phyloP scores from a whole-genome alignment of 2,329 filamentous ascomycete genomes.

The Orbilia blumenaviensis region DNA sequence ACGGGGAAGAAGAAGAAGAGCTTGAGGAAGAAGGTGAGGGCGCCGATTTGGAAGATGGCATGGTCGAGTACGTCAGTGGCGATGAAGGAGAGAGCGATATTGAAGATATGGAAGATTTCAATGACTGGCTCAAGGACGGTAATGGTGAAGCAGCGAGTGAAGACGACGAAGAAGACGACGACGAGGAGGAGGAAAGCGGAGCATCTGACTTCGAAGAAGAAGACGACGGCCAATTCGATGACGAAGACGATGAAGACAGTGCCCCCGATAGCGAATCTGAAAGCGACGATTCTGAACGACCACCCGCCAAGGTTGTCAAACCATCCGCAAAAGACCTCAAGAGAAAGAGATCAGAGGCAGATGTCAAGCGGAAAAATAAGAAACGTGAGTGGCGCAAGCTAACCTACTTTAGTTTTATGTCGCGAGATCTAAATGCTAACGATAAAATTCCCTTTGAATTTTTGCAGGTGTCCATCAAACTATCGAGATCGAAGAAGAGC shows the following conservation, averaged over 20 bases:
- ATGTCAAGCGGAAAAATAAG: constrained; percentile 56
- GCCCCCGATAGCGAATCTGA: constrained; percentile 30
- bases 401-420: not conserved
- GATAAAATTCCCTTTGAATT: not conserved
- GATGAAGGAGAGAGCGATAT: constrained; percentile 85
- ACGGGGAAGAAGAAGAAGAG: constrained; percentile 83
- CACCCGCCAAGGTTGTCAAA: constrained; percentile 45
- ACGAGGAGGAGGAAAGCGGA: constrained; percentile 34
- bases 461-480: constrained; percentile 55
- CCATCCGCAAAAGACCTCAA: constrained; percentile 53
- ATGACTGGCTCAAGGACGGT: constrained; percentile 85
- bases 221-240: constrained; percentile 34
- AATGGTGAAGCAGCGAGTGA: constrained; percentile 66
- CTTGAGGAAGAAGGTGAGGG: constrained; percentile 75
- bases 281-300: constrained; percentile 35
- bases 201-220: constrained; percentile 50
- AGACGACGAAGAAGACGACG: constrained; percentile 30
- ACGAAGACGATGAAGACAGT: constrained; percentile 27
- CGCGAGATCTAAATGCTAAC: constrained; percentile 27
- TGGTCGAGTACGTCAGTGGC: constrained; percentile 93
- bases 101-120: constrained; percentile 74
- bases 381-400: constrained; percentile 56
- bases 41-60: constrained; percentile 72
- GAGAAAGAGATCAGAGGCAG: constrained; percentile 56
- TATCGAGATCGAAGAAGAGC: constrained; percentile 58